Evolutionary conservation across 2,329 filamentous ascomycete genomes (phyloP), one percentile per base, ranked within the genome.

Genomic region (Leptographium wingfieldii): DNA sequence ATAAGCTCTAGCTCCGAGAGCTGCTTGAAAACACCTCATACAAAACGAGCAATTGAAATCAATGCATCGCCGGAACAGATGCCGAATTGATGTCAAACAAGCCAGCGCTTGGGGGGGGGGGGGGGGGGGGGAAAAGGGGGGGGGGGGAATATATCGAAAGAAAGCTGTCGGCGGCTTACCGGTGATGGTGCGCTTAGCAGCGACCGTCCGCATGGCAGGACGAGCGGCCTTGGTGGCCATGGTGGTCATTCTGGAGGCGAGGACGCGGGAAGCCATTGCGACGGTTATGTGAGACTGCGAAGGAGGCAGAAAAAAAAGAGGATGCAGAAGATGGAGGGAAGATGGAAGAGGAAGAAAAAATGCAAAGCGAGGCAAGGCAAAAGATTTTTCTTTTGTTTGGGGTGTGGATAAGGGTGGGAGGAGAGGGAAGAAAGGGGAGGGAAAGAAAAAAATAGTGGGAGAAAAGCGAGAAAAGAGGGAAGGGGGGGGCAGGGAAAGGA

Each of bases 221-320:
- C 87, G 87, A 76, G 86, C 86, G 76, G 84, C 85, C 84, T 87
- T 88, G 78, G 80, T 77, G 74, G 85, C 83, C 83, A 87, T 86
- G 78, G 84, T 81, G 76, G 86, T 85, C 80, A 90, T 81, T 76
- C 87, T 84, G 72, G 86, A 85, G 74, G 87, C 84, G 78, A 89
- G 81, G 76, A 90, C 81, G 79, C 87, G 87, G 76, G 84, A 81
- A 76, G 87, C 85, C 87, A 91, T 91, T 89, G 82, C 83, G 82
- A 84, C 77, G 79, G 79, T 55, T 43, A 77, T 80, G 79, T 63
- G 61, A 61, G 49, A 57, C 55, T 60, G 61, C 52, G 55, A 59
- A 75, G 77, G 73, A 72, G 70, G 72, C 73, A 75, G 74, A 74
- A 63, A 59, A 62, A 63, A 63, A 60, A 59, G 54, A 64, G 65